Conservation (phyloP, 805 yeast species). For the Yarrowia porcina region DNA sequence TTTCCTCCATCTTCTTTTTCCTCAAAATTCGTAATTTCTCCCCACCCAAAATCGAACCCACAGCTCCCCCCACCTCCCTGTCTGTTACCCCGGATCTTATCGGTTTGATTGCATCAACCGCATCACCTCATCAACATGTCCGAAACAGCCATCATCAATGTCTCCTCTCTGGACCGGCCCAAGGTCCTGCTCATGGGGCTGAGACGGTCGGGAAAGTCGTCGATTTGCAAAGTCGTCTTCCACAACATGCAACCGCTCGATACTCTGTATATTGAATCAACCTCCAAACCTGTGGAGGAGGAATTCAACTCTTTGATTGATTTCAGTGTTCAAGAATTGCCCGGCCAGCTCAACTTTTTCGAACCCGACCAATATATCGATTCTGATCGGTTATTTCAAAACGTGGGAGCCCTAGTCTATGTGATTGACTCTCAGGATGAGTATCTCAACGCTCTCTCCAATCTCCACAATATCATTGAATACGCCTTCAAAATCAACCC, state of each 20-base stretch:
- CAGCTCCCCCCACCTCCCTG: not conserved
- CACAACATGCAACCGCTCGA: conserved; percentile 96
- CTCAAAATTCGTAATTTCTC: not conserved
- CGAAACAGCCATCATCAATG: conserved; percentile 24
- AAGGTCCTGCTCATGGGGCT: conserved; percentile 85
- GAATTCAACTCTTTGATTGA: conserved; percentile 80
- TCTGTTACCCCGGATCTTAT: conserved; percentile 4
- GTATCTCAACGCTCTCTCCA: conserved; percentile 85
- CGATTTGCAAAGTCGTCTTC: conserved; percentile 92
- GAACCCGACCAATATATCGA: conserved; percentile 75
- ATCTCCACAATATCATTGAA: conserved; percentile 81
- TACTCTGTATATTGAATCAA: conserved; percentile 83
- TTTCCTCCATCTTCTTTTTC: no score
- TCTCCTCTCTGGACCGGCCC: conserved; percentile 43
- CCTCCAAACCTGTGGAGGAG: conserved; percentile 84
- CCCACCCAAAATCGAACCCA: not conserved
- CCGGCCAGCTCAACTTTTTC: conserved; percentile 87
- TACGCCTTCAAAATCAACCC: conserved; percentile 85
- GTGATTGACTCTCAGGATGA: conserved; percentile 96
- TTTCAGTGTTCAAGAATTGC: conserved; percentile 86
- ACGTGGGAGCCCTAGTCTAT: conserved; percentile 87
- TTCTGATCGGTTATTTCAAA: conserved; percentile 62
- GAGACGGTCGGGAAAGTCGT: conserved; percentile 81
- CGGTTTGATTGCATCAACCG: not conserved
- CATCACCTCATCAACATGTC: not conserved